These are phyloP conservation scores for Termitomyces sp. DNA, from an alignment of 768 basidiomycete genomes.

Conservation along the genomic window DNA sequence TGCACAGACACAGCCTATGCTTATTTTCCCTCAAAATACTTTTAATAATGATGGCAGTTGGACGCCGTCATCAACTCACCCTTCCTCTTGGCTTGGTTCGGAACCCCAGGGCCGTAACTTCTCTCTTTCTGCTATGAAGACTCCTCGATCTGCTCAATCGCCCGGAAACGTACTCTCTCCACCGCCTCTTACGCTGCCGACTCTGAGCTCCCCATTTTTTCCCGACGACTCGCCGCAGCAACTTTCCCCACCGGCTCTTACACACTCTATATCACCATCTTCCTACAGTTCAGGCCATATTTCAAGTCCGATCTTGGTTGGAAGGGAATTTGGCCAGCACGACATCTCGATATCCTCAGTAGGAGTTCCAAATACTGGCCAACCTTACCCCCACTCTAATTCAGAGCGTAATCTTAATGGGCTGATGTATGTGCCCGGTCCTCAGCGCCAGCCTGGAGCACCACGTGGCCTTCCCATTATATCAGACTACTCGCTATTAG, in stretches of 20 bases:
- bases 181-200: conserved; percentile 34
- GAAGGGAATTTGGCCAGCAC: conserved; percentile 17
- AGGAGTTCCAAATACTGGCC: conserved; percentile 18
- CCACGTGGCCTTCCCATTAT: conserved; percentile 14
- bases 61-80: conserved; percentile 3
- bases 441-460: conserved; percentile 9
- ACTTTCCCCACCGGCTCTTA: conserved; percentile 23
- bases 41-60: conserved; percentile 3
- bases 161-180: conserved; percentile 13
- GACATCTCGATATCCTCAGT: conserved; percentile 19
- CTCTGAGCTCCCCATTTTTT: conserved; percentile 53
- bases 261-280: conserved; percentile 17
- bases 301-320: conserved; percentile 10
- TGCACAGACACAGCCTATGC: conserved; percentile 3
- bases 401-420: conserved; percentile 10
- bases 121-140: conserved; percentile 1
- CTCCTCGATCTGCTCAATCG: conserved; percentile 2
- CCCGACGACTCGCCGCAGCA: conserved; percentile 31
- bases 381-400: conserved; percentile 14
- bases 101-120: conserved; percentile 3
- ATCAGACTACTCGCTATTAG: conserved; percentile 15
- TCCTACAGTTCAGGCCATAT: conserved; percentile 22
- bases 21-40: conserved; percentile 4
- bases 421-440: conserved; percentile 11
- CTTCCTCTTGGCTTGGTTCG: conserved; percentile 11